These are phyloP conservation scores for Sporothrix luriei DNA, from an alignment of 2,329 filamentous ascomycete species.

Conservation along the genomic window DNA sequence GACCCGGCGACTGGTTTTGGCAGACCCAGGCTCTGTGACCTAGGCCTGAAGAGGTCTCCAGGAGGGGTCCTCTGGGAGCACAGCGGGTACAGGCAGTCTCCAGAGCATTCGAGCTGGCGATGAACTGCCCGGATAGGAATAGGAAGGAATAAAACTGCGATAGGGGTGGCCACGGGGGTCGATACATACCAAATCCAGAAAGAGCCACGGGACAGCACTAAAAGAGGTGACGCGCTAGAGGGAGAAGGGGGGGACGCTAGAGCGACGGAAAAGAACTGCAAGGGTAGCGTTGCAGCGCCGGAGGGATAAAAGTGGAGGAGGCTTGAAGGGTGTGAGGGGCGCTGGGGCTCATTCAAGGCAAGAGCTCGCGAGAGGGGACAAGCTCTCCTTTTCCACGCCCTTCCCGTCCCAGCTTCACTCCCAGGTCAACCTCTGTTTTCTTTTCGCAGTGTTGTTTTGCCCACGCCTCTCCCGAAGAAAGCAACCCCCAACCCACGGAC, in stretches of 20 bases:
- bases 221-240: background rate
- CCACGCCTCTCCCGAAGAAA: background rate
- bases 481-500: background rate
- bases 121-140: constrained; percentile 16
- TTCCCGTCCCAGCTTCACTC: background rate
- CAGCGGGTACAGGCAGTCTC: too few relatives aligned
- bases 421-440: background rate
- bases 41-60: background rate
- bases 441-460: too few relatives aligned
- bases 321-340: background rate
- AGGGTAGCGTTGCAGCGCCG: constrained; percentile 25
- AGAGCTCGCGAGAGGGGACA: constrained; percentile 1
- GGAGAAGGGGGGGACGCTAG: constrained; percentile 20
- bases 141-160: background rate
- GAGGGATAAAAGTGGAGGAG: constrained; percentile 22
- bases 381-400: background rate
- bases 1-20: too few relatives aligned
- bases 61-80: background rate
- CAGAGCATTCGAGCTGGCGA: background rate
- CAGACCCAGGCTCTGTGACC: background rate
- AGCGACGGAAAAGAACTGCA: constrained; percentile 20
- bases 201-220: background rate
- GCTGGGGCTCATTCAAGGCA: background rate
- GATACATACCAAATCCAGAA: constrained; percentile 12
- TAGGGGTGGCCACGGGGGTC: background rate